Conservation (phyloP, 176 grass and related monocot genomes). For the Avena atlantica region DNA sequence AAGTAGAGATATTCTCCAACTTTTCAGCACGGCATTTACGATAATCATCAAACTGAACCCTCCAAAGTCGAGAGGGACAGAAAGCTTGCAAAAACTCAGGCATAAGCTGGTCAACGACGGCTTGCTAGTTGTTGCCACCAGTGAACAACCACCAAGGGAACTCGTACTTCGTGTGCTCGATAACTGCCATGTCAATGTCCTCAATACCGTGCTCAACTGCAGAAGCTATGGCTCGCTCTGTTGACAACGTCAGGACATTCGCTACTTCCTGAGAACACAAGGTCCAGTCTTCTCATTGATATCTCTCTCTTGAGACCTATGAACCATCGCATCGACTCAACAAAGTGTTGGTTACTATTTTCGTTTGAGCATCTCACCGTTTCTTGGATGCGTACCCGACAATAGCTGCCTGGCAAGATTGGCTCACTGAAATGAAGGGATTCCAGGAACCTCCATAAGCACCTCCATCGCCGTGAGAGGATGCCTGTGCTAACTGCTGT, state of each 20-base stretch:
- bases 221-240: not conserved
- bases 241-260: not conserved
- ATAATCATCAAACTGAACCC: not conserved
- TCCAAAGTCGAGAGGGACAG: not conserved
- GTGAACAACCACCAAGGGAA: conserved; percentile 8
- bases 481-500: not conserved
- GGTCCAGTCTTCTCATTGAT: not conserved
- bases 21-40: not conserved
- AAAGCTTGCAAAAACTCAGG: not conserved
- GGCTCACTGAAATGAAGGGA: conserved; percentile 5
- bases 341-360: not conserved
- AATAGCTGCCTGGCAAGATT: not conserved
- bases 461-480: not conserved
- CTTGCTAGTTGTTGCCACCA: not conserved
- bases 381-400: not conserved
- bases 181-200: not conserved
- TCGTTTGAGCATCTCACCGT: not conserved
- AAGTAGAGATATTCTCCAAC: not conserved
- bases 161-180: not conserved
- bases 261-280: not conserved
- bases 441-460: not conserved
- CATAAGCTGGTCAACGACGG: not conserved
- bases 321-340: not conserved
- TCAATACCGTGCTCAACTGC: not conserved
- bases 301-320: not conserved